Conservation (phyloP, 2,329 filamentous ascomycete species). For the Taxawa tesnikishii region DNA sequence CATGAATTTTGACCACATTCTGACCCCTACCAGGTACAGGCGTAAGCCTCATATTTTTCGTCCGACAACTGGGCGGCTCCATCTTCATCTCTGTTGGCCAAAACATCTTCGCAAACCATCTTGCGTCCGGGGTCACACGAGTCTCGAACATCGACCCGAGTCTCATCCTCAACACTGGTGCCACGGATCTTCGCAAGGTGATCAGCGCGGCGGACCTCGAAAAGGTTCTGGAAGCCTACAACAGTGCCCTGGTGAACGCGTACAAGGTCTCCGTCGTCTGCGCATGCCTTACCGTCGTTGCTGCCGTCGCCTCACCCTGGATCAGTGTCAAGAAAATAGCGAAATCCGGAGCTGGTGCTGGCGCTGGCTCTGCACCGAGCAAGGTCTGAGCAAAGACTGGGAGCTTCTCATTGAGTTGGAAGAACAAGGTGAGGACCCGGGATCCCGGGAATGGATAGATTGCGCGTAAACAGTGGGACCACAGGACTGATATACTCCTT, state of each 20-base stretch:
- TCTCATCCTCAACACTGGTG: conserved; percentile 33
- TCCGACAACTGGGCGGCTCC: conserved; percentile 34
- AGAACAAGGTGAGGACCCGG: no score
- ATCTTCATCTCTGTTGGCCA: conserved; percentile 37
- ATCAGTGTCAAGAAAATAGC: conserved; percentile 56
- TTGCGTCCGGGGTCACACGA: conserved; percentile 27
- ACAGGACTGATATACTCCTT: no score
- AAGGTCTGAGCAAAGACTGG: conserved; percentile 7
- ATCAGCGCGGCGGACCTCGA: conserved; percentile 39
- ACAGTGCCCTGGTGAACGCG: conserved; percentile 46
- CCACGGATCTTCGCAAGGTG: conserved; percentile 45
- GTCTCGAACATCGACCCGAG: conserved; percentile 28
- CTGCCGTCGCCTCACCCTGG: conserved; percentile 49
- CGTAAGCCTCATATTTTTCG: conserved; percentile 35
- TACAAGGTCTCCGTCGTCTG: conserved; percentile 47
- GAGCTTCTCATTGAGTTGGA: no score
- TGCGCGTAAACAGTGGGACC: no score
- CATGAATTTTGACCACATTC: no score
- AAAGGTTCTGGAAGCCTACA: conserved; percentile 51
- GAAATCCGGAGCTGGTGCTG: no score
- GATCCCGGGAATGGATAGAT: no score
- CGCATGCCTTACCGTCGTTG: conserved; percentile 41
- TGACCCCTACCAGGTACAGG: no score
- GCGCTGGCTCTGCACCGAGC: conserved; percentile 38
- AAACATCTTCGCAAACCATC: conserved; percentile 36